Evolutionary conservation across 2,329 filamentous ascomycete genomes (phyloP).

Genomic region (Exophiala sideris): DNA sequence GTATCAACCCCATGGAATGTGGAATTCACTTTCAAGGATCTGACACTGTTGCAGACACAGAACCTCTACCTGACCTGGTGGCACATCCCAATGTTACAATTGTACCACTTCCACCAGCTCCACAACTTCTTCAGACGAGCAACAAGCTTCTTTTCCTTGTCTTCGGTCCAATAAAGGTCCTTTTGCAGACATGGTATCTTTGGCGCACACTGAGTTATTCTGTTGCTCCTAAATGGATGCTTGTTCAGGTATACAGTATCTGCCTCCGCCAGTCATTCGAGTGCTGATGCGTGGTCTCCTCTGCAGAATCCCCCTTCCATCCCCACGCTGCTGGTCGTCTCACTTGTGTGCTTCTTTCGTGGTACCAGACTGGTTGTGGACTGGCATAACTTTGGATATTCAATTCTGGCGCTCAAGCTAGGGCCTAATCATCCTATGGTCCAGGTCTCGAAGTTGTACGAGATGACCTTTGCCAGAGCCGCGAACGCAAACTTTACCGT

Average conservation of each 20-base stretch:
- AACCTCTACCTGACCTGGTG: constrained; percentile 73
- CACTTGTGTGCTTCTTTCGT: constrained; percentile 69
- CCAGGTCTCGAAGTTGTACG: constrained; percentile 70
- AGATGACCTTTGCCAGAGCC: constrained; percentile 65
- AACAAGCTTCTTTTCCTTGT: constrained; percentile 73
- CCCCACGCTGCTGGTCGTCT: constrained; percentile 76
- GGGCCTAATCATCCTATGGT: constrained; percentile 70
- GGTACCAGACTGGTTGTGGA: constrained; percentile 83
- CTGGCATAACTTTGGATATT: constrained; percentile 99
- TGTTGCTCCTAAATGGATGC: constrained; percentile 76
- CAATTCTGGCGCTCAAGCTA: constrained; percentile 72
- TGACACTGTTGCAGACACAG: constrained; percentile 59
- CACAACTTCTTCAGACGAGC: constrained; percentile 62
- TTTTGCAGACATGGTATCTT: constrained; percentile 74
- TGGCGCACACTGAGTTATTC: constrained; percentile 70
- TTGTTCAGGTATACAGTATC: constrained; percentile 64
- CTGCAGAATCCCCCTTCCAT: constrained; percentile 87
- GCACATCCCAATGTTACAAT: constrained; percentile 67
- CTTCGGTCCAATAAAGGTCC: constrained; percentile 75
- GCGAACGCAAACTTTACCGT: constrained; percentile 80
- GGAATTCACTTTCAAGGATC: background rate
- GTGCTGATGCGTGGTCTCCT: constrained; percentile 19
- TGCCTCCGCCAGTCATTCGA: constrained; percentile 2
- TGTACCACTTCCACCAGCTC: constrained; percentile 66
- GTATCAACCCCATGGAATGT: constrained; percentile 43